These are phyloP conservation scores for Naganishia vaughanmartiniae DNA, from an alignment of 768 basidiomycete species.

Conservation along the genomic window DNA sequence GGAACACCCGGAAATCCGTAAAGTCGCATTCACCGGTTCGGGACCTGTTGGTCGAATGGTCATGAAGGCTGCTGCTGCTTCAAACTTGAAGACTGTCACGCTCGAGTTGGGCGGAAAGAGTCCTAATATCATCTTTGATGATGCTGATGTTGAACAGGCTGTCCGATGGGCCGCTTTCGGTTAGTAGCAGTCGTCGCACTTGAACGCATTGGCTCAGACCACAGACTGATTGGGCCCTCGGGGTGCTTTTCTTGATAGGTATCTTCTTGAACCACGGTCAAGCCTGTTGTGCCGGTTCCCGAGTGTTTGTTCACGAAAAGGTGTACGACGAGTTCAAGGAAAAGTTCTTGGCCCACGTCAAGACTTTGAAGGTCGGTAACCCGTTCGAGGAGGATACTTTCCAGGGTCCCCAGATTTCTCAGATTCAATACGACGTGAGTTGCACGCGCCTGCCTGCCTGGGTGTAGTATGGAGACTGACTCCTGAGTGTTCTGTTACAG, in stretches of 20 bases:
- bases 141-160: conserved; percentile 46
- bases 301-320: conserved; percentile 43
- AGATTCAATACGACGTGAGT: conserved; percentile 50
- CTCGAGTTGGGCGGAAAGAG: conserved; percentile 80
- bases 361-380: conserved; percentile 52
- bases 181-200: not conserved
- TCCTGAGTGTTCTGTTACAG: not conserved
- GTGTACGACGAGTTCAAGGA: conserved; percentile 48
- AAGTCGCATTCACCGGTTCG: conserved; percentile 36
- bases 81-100: conserved; percentile 63
- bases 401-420: conserved; percentile 76
- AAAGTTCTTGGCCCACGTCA: conserved; percentile 37
- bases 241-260: not conserved
- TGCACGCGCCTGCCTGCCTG: too few relatives aligned
- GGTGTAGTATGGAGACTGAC: too few relatives aligned
- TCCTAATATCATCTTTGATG: conserved; percentile 51
- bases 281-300: conserved; percentile 44
- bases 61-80: conserved; percentile 33
- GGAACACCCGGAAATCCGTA: conserved; percentile 33
- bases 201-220: not conserved
- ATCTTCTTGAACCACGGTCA: conserved; percentile 34
- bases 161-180: conserved; percentile 44
- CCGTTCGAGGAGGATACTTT: conserved; percentile 69
- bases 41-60: conserved; percentile 34
- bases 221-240: not conserved